Conservation (phyloP, 2,329 filamentous ascomycete genomes). For the Apiospora pterosperma region DNA sequence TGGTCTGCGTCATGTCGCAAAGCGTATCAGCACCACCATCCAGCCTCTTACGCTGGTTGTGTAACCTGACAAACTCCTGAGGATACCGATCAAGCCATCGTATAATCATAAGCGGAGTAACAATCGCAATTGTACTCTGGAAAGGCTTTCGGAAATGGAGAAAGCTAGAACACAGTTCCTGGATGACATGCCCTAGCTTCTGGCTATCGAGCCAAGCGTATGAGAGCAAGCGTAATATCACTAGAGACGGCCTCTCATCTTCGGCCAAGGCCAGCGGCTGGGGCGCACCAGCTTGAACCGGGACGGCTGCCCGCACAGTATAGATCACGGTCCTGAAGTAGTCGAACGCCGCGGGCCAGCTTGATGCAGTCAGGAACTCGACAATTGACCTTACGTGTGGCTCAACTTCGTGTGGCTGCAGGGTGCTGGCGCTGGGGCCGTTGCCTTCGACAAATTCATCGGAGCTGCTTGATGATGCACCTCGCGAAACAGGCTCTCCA, state of each 20-base stretch:
- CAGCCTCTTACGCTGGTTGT: constrained; percentile 57
- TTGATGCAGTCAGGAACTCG: constrained; percentile 63
- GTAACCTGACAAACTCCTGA: constrained; percentile 61
- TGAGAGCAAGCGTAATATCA: constrained; percentile 56
- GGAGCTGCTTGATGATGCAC: constrained; percentile 28
- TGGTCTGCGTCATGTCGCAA: constrained; percentile 65
- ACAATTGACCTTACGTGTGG: constrained; percentile 52
- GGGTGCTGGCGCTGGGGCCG: constrained; percentile 27
- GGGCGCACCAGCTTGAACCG: constrained; percentile 34
- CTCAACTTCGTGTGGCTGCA: constrained; percentile 46
- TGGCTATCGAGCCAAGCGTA: constrained; percentile 63
- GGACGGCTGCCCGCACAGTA: constrained; percentile 42
- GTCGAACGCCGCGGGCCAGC: constrained; percentile 58
- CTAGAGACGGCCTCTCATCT: constrained; percentile 50
- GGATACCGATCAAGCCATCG: constrained; percentile 66
- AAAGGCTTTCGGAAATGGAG: constrained; percentile 62
- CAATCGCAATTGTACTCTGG: constrained; percentile 60
- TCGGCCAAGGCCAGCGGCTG: constrained; percentile 38
- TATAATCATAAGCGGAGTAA: constrained; percentile 60
- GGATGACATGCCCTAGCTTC: constrained; percentile 59
- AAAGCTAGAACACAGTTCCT: constrained; percentile 65
- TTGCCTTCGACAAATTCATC: constrained; percentile 33
- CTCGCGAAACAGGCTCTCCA: constrained; percentile 20
- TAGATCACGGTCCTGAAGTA: constrained; percentile 53
- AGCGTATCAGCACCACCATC: constrained; percentile 64